Evolutionary conservation across 2,329 filamentous ascomycete genomes (phyloP), one percentile per base, ranked within the genome.

Genomic region (Fusarium irregulare): DNA sequence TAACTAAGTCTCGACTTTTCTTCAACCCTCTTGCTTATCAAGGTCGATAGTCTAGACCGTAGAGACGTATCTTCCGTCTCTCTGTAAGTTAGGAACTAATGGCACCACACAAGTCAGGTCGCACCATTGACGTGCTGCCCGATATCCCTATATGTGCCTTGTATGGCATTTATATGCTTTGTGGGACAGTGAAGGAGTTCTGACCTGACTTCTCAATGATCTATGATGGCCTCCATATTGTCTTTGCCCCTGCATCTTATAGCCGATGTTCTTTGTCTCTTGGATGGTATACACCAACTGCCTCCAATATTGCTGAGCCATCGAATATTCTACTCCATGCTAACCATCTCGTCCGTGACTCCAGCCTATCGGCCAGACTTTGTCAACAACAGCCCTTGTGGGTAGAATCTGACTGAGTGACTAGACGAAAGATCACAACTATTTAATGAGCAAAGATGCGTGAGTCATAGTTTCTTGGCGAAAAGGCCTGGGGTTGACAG

Each of bases 181-280:
- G 6, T 20, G 16, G 45, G 23, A 13, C 28, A 20, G 11, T 50
- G 20, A 20, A 14, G 30, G 27, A 16, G 12, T 32, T 21, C 27
- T 23, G 21, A 34, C n/a, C 9, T 7, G n/a, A 7, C n/a, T 45
- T 42, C 12, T 47, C 30, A 50, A 20, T 18, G 18, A 9, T 37
- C 18, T n/a, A 37, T 30, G 41, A 74, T 74, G 72, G 63, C 72
- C 40, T 54, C 64, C 47, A 48, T 75, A 47, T 55, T 59, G 10
- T 71, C 72, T 18, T 49, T 75, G n/a, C 73, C 73, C 12, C 59
- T 72, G 14, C 72, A 75, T 54, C 45, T 75, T 14, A 30, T 72
- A 14, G 68, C 70, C 51, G 70, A 72, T 53, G 72, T 75, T 41
- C 62, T 75, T 14, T 30, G 57, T 11, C 45, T 71, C 34, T 55